Evolutionary conservation across 2,329 filamentous ascomycete genomes (phyloP), one percentile per base, ranked within the genome.

Genomic region (Verticillium zaregamsianum): DNA sequence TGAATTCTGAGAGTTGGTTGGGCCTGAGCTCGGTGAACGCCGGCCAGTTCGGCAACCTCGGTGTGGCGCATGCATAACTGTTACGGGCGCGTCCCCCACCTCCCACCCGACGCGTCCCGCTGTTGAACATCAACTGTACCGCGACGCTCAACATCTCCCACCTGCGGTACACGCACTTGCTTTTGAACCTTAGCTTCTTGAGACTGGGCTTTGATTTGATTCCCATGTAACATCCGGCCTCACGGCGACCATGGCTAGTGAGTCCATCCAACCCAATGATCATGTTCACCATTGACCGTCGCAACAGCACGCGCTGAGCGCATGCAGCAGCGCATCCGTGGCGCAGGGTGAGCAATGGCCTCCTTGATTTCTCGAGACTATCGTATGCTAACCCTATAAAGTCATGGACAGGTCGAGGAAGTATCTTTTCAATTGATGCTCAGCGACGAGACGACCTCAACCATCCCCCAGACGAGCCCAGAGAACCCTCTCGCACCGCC

Each of bases 311-410:
- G 86, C 67, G 83, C 85, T 67, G 85, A 87, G 71, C 84, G 85
- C 69, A 81, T 88, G 76, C 84, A 86, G 65, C 81, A 87, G 75
- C 86, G 86, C 70, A 82, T 89, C 71, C 85, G 86, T 64, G 86
- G 86, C 64, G 86, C 86, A 52, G 84, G 85, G 86, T 87, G 79
- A 66, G 82, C 72, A 14, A 32, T 2, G 11, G 20, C n/a, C n/a
- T 49, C 17, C 7, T 11, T 15, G 11, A 33, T 28, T 15, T 45
- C 52, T 31, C 58, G 63, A 55, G 62, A 57, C 20, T 9, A 20
- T 11, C 6, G 33, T 33, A 12, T 28, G 58, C 66, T 66, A 55
- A 70, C 58, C 31, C 54, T 5, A 8, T 4, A 54, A 56, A 85
- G 82, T 66, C 80, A 81, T 66, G 80, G 84, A 62, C 81, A 87